Evolutionary conservation across 1,284 basidiomycete genomes (phyloP), one percentile per base, ranked within the genome.

Genomic region (Trichosporon sp.): DNA sequence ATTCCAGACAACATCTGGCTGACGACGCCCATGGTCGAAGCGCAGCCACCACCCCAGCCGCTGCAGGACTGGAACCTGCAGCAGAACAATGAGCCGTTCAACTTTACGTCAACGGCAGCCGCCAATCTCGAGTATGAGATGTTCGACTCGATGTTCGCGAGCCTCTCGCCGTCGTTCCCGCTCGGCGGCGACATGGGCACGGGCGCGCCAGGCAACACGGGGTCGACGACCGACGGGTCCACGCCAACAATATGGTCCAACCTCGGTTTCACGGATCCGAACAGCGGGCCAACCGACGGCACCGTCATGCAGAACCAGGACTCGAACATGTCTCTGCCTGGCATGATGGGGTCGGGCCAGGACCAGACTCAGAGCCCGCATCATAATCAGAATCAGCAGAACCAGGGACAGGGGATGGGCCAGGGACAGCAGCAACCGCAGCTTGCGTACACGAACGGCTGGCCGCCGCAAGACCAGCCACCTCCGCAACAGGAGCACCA

Each of bases 121-220:
- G 70, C 71, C 59, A 71, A 71, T 54, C 61, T 69, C 46, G 70
- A 73, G 63, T 71, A 73, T 61, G 74, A 77, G 46, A 78, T 79
- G 76, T 74, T 79, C 46, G 78, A 78, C 64, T 68, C 73, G 3
- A 71, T 79, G 69, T 77, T 79, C 49, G 73, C 71, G 9, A 70
- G 70, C 33, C 63, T 78, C 56, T 76, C 75, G 3, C 77, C 77
- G 3, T 66, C 73, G 2, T 77, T 73, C 65, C 71, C 73, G 5
- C 49, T 66, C 2, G 63, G 61, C 2, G 63, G 61, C n/a, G 66
- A 71, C 59, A 49, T 69, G 10, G 33, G 44, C 14, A 19, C 25
- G 3, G 25, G 5, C 1, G 14, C 49, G 14, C 25, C 49, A 14
- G 49, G 60, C 21, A 34, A 34, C 46, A 64, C 61, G 0, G 61